A percentile compares a stretch with the other conserved stretches of the same genome.
These are phyloP conservation scores for Aurantiochytrium sp. DNA, from an alignment of 108 stramenopile species.

Conservation along the genomic window DNA sequence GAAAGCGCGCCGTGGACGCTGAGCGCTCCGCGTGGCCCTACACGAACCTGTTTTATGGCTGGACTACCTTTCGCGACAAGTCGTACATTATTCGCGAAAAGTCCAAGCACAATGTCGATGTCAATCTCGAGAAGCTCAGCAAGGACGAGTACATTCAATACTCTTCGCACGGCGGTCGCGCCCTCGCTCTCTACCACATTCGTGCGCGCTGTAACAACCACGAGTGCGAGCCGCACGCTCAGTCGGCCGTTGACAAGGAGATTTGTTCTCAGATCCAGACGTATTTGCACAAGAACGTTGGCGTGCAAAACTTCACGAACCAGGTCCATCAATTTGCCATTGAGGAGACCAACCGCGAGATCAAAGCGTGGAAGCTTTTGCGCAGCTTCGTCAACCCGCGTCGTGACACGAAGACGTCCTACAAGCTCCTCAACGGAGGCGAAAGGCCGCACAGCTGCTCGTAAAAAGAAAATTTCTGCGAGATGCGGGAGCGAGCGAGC, in stretches of 20 bases:
- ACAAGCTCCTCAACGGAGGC: background rate
- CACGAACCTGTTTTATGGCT: constrained; percentile 5
- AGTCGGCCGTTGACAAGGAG: background rate
- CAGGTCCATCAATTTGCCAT: background rate
- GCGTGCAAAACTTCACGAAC: background rate
- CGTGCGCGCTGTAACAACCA: background rate
- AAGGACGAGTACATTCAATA: constrained; percentile 5
- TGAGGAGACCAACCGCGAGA: background rate
- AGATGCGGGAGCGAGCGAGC: too few species aligned
- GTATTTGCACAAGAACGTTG: background rate
- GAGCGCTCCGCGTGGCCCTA: constrained; percentile 8
- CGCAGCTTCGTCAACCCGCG: background rate
- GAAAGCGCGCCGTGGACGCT: constrained; percentile 8
- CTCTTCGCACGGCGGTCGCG: background rate
- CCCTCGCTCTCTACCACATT: constrained; percentile 1
- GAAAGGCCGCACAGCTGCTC: background rate
- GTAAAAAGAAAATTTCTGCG: background rate
- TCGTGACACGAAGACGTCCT: background rate
- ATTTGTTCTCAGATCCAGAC: background rate
- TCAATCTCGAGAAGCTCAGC: background rate
- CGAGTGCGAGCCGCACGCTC: background rate
- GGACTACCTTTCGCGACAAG: constrained; percentile 6
- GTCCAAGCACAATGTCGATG: background rate
- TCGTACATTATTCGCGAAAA: background rate
- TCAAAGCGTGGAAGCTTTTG: background rate